Evolutionary conservation across 345 rosid genomes (phyloP), one percentile per base, ranked within the genome.

Genomic region (Linum trigynum): DNA sequence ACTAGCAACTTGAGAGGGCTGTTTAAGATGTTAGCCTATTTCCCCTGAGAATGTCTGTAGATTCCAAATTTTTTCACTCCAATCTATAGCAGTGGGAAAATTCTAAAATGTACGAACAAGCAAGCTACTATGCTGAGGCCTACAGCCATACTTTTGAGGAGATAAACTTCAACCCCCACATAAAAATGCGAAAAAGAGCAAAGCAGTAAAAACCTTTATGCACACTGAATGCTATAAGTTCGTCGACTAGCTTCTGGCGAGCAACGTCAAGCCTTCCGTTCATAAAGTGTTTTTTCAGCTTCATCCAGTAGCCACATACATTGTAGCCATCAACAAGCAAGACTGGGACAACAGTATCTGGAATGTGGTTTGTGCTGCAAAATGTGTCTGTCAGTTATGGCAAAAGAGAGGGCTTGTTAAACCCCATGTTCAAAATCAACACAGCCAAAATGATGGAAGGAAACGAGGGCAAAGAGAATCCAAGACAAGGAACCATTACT

Each of bases 301-400:
- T 92, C 48, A 74, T 45, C 98, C 98, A 92, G 69, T 83, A 88
- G 59, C 98, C 97, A 77, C 98, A 92, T 37, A 92, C 91, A 74
- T 92, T 92, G 75, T 92, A 92, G 65, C 98, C 98, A 65, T 92
- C 98, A 77, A 92, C 95, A 10, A 92, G 98, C 84, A 92, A 76
- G 59, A 92, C 96, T 2, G 98, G 98, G 62, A 82, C 80, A n/a
- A 85, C 88, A 74, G 75, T 77, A 5, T 77, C 86, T 36, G 88
- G 9, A 41, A 81, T 84, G 77, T 81, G 97, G 72, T 82, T 82
- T 63, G 90, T 90, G 82, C 98, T 92, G 88, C 75, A 75, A 77
- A 75, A 70, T 69, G 32, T 51, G 65, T 76, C 78, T 76, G 71
- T 68, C 72, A 71, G 17, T 32, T 72, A 12, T 58, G 59, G 59